Evolutionary conservation across 179 eudicot species (phyloP), one percentile per base, ranked within the genome.

Genomic region (Heliamphora ciliata): DNA sequence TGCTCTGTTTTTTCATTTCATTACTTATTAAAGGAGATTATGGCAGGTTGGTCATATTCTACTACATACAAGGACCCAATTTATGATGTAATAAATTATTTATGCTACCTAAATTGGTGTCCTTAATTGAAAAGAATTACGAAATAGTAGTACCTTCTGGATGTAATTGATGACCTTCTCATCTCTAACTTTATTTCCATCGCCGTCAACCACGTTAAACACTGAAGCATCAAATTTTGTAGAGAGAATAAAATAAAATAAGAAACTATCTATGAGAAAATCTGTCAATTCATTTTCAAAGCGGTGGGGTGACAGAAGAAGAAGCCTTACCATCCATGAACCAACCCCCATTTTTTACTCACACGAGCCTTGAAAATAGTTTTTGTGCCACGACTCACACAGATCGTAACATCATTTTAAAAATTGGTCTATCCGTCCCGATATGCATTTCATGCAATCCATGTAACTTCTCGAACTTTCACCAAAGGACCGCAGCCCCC

Each of bases 291-390:
- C 0, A 9, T 54, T 77, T 50, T 0, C 31, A 6, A 59, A 63
- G 55, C 4, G 55, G 46, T 6, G 14, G 56, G 40, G 31, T 31
- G 46, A 55, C 2, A 48, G 61, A 66, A 67, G 50, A 60, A 50
- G 58, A 58, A 75, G 56, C 1, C 75, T 40, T 86, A 94, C 98
- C 98, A 86, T 93, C 98, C 98, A 93, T 95, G 89, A 95, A 95
- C 98, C 98, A 93, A 80, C 91, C 97, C 21, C 95, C 98, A 84
- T 95, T 21, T 21, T 21, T 21, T 21, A 21, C 24, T 21, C 24
- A 21, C 24, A 21, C 24, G 24, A 21, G 24, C 24, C 24, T 21
- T 21, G 24, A 21, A 21, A 21, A 21, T 21, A 21, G 24, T 21
- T 21, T 21, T 21, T 21, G 24, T 21, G 24, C 24, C 24, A 21